Evolutionary conservation across 2,329 filamentous ascomycete genomes (phyloP).

Genomic region (Alternaria gaisen): DNA sequence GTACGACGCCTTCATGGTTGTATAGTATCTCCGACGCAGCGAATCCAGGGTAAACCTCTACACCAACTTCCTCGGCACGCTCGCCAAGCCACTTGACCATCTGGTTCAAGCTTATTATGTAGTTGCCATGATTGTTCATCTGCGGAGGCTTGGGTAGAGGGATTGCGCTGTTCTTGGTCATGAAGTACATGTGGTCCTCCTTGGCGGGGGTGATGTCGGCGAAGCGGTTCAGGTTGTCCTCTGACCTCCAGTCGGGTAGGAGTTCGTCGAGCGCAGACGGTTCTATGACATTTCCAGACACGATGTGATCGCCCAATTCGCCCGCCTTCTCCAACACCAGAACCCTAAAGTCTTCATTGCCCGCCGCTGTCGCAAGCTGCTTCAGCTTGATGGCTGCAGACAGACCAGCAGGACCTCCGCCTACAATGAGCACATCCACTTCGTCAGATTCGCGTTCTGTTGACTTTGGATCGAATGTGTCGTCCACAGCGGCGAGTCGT

Average conservation of each 20-base stretch:
- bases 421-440: constrained; percentile 96
- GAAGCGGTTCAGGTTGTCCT: constrained; percentile 88
- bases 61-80: constrained; percentile 92
- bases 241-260: constrained; percentile 90
- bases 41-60: constrained; percentile 96
- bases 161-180: constrained; percentile 81
- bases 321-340: constrained; percentile 93
- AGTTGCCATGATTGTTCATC: constrained; percentile 98
- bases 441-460: constrained; percentile 90
- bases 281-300: constrained; percentile 95
- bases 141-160: constrained; percentile 90
- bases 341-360: constrained; percentile 95
- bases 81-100: constrained; percentile 96
- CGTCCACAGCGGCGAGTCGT: constrained; percentile 49
- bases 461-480: constrained; percentile 56
- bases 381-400: constrained; percentile 94
- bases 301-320: constrained; percentile 91
- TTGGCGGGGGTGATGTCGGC: constrained; percentile 85
- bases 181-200: constrained; percentile 88
- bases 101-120: constrained; percentile 94
- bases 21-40: constrained; percentile 94
- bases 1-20: constrained; percentile 83
- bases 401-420: constrained; percentile 92
- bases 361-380: constrained; percentile 91
- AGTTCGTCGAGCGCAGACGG: constrained; percentile 88